Evolutionary conservation across 768 basidiomycete genomes (phyloP), one percentile per base, ranked within the genome.

Genomic region (Psilocybe sp.): DNA sequence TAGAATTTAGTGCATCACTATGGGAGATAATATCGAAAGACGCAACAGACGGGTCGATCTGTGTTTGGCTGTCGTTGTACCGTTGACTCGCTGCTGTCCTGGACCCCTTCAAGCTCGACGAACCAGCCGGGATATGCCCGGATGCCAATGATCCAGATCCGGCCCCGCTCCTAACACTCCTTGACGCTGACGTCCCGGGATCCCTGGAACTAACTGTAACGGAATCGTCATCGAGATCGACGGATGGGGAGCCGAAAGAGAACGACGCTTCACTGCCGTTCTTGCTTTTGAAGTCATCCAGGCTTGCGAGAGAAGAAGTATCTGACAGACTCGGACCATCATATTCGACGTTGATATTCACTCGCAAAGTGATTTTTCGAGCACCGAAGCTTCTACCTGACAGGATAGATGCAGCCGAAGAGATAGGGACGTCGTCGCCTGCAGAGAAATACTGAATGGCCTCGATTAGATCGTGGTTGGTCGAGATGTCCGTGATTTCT

Each of bases 301-400:
- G 60, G 63, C 90, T 92, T 16, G 79, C 80, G 14, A 95, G 69
- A 8, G 92, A 94, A 9, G 82, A 84, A 2, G 92, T 90, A 57
- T 97, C 95, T 8, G 91, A 93, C 50, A 97, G 74, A 67, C 87
- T 90, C 12, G 88, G 92, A 0, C 92, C 92, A 64, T 97, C 94
- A 58, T 92, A 95, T 53, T 95, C 93, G 53, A 95, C 83, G 8
- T 75, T 74, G 37, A 98, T 84, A 40, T 85, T 76, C 33, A 97
- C 81, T 8, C 80, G 77, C 13, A 97, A 69, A 1, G 86, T 88
- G 49, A 97, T 87, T 63, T 84, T 92, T 39, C 80, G 75, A 32
- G 77, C 73, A 9, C 80, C 75, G 59, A 84, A 83, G 64, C 85
- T 86, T 51, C 80, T 73, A 20, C 83, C 84, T 59, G 87, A 88